phyloP scores from a whole-genome alignment of 805 yeast species.

The Kodamaea hsintzibuensis region DNA sequence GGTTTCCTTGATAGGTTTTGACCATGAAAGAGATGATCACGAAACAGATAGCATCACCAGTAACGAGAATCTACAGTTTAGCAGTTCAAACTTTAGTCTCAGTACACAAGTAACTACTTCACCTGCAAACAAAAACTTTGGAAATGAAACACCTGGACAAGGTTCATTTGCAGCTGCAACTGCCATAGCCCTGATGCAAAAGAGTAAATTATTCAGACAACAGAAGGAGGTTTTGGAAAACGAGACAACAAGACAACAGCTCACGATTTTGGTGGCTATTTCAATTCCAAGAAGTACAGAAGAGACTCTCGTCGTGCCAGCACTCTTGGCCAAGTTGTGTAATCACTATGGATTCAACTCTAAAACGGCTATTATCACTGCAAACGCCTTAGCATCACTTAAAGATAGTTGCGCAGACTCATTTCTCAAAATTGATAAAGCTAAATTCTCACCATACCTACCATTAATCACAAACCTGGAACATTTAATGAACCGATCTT shows the following conservation, averaged over 20 bases:
- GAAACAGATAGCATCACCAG: slow-evolving; percentile 33
- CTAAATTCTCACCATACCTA: neutral
- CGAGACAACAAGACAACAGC: slow-evolving; percentile 32
- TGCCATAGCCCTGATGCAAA: slow-evolving; percentile 58
- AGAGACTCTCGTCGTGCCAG: slow-evolving; percentile 74
- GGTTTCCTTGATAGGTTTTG: neutral
- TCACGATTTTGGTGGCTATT: slow-evolving; percentile 57
- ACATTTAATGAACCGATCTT: neutral
- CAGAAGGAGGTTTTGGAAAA: slow-evolving; percentile 23
- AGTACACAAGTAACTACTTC: neutral
- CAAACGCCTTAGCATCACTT: slow-evolving; percentile 67
- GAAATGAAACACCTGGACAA: slow-evolving; percentile 61
- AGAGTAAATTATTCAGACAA: slow-evolving; percentile 19
- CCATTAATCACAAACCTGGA: slow-evolving; percentile 8
- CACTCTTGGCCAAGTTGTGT: slow-evolving; percentile 66
- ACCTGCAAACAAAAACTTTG: neutral
- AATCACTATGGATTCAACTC: slow-evolving; percentile 72
- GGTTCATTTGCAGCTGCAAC: slow-evolving; percentile 68
- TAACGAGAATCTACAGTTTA: slow-evolving; percentile 21
- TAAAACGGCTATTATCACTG: slow-evolving; percentile 68
- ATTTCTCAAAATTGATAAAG: slow-evolving; percentile 1
- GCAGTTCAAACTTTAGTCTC: neutral
- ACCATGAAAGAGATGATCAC: slow-evolving; percentile 17
- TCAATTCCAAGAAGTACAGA: slow-evolving; percentile 78
- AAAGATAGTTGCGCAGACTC: slow-evolving; percentile 44